phyloP scores from a whole-genome alignment of 192 early-diverging fungal genomes.

The Cetraspora pellucida region DNA sequence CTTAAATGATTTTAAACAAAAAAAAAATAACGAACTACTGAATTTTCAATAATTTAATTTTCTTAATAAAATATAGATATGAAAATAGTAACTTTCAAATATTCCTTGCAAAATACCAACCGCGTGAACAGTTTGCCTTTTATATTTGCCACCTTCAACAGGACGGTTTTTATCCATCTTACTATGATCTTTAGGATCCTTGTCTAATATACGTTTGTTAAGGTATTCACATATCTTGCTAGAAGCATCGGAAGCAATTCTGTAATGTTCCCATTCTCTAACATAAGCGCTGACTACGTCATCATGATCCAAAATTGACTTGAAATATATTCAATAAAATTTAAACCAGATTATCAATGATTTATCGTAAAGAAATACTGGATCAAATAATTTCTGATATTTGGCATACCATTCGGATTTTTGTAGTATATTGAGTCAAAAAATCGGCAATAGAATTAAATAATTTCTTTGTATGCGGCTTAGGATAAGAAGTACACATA shows the following conservation, averaged over 20 bases:
- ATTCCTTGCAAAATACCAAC: slow-evolving; percentile 41
- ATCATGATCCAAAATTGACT: slow-evolving; percentile 65
- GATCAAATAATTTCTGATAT: neutral
- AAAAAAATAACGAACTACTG: neutral
- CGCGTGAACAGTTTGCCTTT: slow-evolving; percentile 66
- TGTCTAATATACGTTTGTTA: slow-evolving; percentile 58
- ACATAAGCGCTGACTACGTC: slow-evolving; percentile 73
- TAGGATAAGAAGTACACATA: slow-evolving; percentile 75
- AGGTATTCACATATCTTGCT: slow-evolving; percentile 72
- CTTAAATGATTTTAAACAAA: slow-evolving; percentile 36
- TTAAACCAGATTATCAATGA: neutral
- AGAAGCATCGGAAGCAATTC: slow-evolving; percentile 58
- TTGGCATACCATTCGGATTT: slow-evolving; percentile 52
- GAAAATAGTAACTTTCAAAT: slow-evolving; percentile 22
- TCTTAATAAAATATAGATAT: neutral
- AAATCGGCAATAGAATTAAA: slow-evolving; percentile 70
- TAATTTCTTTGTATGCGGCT: slow-evolving; percentile 65
- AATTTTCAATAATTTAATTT: neutral
- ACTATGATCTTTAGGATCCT: neutral
- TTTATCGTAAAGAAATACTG: neutral
- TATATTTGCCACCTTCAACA: slow-evolving; percentile 52
- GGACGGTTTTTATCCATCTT: slow-evolving; percentile 37
- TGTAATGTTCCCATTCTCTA: slow-evolving; percentile 66
- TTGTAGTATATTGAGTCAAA: slow-evolving; percentile 58
- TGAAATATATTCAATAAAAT: no score